Percentiles rank a stretch among this genome's conserved stretches.
phyloP scores from a whole-genome alignment of 2,329 filamentous ascomycete species.

The Leptographium galeiforme region DNA sequence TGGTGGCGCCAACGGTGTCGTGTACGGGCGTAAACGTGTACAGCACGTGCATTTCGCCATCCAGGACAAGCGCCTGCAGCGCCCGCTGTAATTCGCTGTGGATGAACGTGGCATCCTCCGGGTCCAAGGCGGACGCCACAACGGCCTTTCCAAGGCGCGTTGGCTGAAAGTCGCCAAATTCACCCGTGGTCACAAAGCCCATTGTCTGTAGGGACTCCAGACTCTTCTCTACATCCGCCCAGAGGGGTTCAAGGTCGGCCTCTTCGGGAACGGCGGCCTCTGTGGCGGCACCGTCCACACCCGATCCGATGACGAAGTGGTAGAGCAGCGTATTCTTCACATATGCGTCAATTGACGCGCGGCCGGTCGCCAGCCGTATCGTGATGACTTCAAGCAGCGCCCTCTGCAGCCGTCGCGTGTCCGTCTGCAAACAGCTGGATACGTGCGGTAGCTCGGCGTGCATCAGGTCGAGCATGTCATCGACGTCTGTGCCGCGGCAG shows the following conservation, averaged over 20 bases:
- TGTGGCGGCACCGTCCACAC: neutral
- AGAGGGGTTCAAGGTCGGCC: constrained; percentile 16
- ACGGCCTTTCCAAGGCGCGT: constrained; percentile 58
- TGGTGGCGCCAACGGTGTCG: constrained; percentile 25
- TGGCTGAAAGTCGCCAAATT: constrained; percentile 39
- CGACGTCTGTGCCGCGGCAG: constrained; percentile 54
- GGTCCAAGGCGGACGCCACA: constrained; percentile 58
- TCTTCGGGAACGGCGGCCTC: neutral
- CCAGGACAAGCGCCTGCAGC: constrained; percentile 62
- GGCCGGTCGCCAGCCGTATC: constrained; percentile 52
- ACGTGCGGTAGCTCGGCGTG: constrained; percentile 59
- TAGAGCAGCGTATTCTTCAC: constrained; percentile 54
- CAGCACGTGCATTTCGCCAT: constrained; percentile 67
- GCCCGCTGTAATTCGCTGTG: constrained; percentile 55
- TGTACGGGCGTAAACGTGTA: constrained; percentile 68
- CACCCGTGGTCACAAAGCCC: constrained; percentile 36
- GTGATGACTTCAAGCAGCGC: constrained; percentile 60
- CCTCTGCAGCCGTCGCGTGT: constrained; percentile 55
- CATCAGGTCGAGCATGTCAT: constrained; percentile 56
- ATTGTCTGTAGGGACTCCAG: constrained; percentile 21
- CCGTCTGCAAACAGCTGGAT: constrained; percentile 46
- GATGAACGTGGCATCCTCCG: constrained; percentile 62
- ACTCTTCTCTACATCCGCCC: constrained; percentile 40
- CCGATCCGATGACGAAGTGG: constrained; percentile 28
- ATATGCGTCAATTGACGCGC: constrained; percentile 53